Conservation (phyloP, 495 filamentous ascomycete species). For the Neurospora hispaniola region DNA sequence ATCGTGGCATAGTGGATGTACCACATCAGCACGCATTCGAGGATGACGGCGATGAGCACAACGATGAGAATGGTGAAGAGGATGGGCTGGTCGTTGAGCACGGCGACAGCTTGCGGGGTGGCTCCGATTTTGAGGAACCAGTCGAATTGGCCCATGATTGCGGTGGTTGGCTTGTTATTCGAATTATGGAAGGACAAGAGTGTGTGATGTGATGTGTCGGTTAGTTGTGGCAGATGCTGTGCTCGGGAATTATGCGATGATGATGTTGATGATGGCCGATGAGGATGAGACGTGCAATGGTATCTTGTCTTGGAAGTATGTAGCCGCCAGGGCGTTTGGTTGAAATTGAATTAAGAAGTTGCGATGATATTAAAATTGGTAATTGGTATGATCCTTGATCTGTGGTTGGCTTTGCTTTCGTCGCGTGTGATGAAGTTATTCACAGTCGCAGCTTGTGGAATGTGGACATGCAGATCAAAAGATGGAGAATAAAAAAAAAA, state of each 20-base stretch:
- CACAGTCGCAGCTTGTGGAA: background rate
- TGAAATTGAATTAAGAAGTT: background rate
- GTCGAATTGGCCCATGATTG: slow-evolving; percentile 36
- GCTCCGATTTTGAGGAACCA: slow-evolving; percentile 38
- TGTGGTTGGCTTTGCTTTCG: background rate
- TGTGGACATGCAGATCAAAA: background rate
- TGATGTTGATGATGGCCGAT: background rate
- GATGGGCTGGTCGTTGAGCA: slow-evolving; percentile 43
- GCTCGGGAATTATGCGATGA: background rate
- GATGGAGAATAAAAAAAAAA: background rate
- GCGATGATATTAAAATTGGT: background rate
- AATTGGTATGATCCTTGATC: background rate
- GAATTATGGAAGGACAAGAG: background rate
- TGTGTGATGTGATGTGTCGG: background rate
- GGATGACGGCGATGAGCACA: slow-evolving; percentile 33
- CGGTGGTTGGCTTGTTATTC: background rate
- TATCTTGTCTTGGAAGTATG: background rate
- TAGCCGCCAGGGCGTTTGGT: background rate
- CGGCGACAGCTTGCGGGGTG: slow-evolving; percentile 36
- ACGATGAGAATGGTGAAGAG: slow-evolving; percentile 40
- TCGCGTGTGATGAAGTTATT: background rate
- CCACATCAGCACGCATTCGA: slow-evolving; percentile 33
- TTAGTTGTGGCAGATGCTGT: background rate
- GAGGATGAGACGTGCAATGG: no score
- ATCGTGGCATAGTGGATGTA: slow-evolving; percentile 41